Percentiles rank a stretch among this genome's conserved stretches.
phyloP scores from a whole-genome alignment of 73 alveolate species.

The Paramecium caudatum region DNA sequence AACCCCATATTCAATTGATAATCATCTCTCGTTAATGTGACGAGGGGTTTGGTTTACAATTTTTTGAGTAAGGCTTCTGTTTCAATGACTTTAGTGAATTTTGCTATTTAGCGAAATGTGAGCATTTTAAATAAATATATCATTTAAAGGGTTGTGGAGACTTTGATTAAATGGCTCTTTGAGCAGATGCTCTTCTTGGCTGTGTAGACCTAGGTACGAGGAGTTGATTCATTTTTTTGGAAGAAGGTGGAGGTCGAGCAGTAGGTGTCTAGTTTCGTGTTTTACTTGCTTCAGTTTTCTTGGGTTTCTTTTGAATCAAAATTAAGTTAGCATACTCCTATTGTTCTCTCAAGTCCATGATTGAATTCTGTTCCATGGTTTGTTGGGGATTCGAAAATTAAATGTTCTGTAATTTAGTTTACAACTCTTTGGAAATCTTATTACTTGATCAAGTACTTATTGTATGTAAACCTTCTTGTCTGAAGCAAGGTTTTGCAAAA shows the following conservation, averaged over 20 bases:
- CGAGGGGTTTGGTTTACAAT: neutral
- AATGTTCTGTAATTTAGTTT: neutral
- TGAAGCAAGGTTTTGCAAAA: neutral
- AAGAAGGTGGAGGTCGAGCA: neutral
- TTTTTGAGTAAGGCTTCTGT: conserved; percentile 39
- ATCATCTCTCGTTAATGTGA: conserved; percentile 48
- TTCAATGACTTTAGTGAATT: conserved; percentile 6
- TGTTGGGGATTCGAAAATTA: neutral
- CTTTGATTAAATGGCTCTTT: conserved; percentile 43
- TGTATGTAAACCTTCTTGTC: conserved; percentile 8
- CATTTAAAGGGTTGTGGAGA: conserved; percentile 58
- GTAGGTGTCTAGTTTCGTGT: conserved; percentile 41
- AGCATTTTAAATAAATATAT: conserved; percentile 28
- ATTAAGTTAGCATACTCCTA: conserved; percentile 32
- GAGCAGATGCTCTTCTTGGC: conserved; percentile 31
- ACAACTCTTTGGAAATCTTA: conserved; percentile 38
- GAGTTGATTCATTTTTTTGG: conserved; percentile 17
- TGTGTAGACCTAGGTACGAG: neutral
- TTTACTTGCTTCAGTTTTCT: conserved; percentile 15
- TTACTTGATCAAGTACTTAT: conserved; percentile 25
- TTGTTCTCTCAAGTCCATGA: conserved; percentile 21
- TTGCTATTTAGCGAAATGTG: conserved; percentile 8
- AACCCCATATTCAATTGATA: conserved; percentile 44
- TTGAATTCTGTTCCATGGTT: neutral
- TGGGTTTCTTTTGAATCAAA: neutral